Base-by-base conservation (phyloP, 2,329 filamentous ascomycete genomes). In the Dendryphion nanum region DNA sequence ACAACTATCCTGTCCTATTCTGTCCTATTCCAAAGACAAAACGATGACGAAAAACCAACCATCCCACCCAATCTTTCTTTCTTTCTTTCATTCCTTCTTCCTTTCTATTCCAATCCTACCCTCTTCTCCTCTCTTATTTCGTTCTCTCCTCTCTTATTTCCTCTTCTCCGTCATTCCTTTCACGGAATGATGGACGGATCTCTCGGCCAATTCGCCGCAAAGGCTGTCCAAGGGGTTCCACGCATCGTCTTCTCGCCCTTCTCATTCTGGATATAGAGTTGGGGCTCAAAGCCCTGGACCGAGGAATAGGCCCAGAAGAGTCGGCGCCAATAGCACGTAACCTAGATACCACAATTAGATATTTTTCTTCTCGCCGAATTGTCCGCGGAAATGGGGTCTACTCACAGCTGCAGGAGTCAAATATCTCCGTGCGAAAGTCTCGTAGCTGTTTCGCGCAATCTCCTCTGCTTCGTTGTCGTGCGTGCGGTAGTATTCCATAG, bases 241-340 rank as follows among this genome's bases (percentile, higher is more conserved):
- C 57, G 51, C 54, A 60, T 61, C 5, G 50, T 45, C 45, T 48
- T 47, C 12, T 59, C 51, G 30, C 54, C 54, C 14, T 53, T 31
- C 30, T 47, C 38, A 34, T 59, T 56, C 17, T 42, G 37, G 2
- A 31, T 37, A 36, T 62, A 62, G n/a, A 62, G 42, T 26, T 50
- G 29, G 10, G 57, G 57, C 34, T 57, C 50, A 35, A 53, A 61
- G 18, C 56, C 59, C 28, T 62, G 59, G 12, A 62, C 57, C 6
- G 48, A 51, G 2, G 55, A 41, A 56, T 56, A 62, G 2, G 47
- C 44, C 52, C 48, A 55, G 33, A 62, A 59, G 10, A 62, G 36
- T 4, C 57, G 53, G 33, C 59, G 47, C 59, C 59, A 62, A 43
- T 62, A 62, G 41, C 59, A 62, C 28, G 59, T 61, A 10, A 59